These are phyloP conservation scores for Capsella bursapastoris DNA, from an alignment of 345 rosid genomes.

Conservation along the genomic window DNA sequence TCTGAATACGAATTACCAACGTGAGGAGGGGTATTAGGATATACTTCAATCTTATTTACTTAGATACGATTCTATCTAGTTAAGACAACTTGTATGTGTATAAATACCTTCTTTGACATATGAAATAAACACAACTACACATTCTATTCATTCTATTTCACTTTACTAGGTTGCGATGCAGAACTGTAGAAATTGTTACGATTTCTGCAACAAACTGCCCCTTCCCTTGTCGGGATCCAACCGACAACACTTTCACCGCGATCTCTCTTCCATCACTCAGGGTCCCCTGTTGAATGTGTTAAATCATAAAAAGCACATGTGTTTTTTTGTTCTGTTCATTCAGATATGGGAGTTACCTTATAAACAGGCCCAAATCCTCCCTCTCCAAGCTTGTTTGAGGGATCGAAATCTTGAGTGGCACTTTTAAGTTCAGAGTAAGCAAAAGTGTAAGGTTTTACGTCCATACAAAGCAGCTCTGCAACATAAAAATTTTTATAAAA, in stretches of 20 bases:
- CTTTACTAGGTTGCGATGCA: constrained; percentile 38
- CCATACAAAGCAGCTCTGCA: constrained; percentile 55
- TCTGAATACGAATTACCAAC: too few relatives aligned
- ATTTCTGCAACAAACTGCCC: constrained; percentile 66
- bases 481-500: background rate
- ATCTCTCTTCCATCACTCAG: constrained; percentile 42
- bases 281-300: constrained; percentile 24
- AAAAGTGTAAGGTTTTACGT: constrained; percentile 59
- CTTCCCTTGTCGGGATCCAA: constrained; percentile 64
- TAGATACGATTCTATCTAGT: too few relatives aligned
- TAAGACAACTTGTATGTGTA: too few relatives aligned
- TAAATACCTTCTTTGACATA: too few relatives aligned
- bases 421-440: constrained; percentile 55
- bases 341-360: background rate
- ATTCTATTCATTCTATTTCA: too few relatives aligned
- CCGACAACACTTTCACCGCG: constrained; percentile 64
- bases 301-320: too few relatives aligned
- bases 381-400: constrained; percentile 64
- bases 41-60: too few relatives aligned
- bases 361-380: constrained; percentile 60
- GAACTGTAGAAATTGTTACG: constrained; percentile 43
- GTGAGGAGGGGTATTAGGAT: too few relatives aligned
- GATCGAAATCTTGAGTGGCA: constrained; percentile 60
- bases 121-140: too few relatives aligned
- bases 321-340: background rate